phyloP scores from a whole-genome alignment of 805 yeast species.

The Wickerhamomyces sydowiorum region DNA sequence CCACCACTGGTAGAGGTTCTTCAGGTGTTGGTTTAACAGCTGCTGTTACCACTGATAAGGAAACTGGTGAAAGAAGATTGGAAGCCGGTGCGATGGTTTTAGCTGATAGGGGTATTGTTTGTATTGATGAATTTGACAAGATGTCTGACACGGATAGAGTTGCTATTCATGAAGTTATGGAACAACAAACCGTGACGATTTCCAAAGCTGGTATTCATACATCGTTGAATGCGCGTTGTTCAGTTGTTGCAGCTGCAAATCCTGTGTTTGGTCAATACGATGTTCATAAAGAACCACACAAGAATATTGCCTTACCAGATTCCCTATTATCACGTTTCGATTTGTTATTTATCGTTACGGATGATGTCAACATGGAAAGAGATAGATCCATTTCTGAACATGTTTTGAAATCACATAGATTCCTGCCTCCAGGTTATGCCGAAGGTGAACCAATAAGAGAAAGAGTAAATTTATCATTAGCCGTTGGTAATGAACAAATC shows the following conservation, averaged over 20 bases:
- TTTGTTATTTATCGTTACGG: conserved; percentile 90
- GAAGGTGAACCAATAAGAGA: conserved; percentile 96
- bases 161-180: conserved; percentile 99
- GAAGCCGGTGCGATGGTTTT: conserved; percentile 99
- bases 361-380: conserved; percentile 79
- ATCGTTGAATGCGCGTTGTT: conserved; percentile 91
- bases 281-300: conserved; percentile 91
- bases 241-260: conserved; percentile 96
- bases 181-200: conserved; percentile 96
- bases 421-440: conserved; percentile 75
- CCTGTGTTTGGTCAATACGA: conserved; percentile 97
- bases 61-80: conserved; percentile 92
- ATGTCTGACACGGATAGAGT: conserved; percentile 97
- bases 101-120: conserved; percentile 95
- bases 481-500: conserved; percentile 67
- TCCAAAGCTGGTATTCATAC: conserved; percentile 99
- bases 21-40: conserved; percentile 99
- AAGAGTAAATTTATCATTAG: conserved; percentile 57
- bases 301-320: conserved; percentile 95
- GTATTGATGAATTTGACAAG: conserved; percentile 98
- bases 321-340: conserved; percentile 95
- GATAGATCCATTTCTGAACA: conserved; percentile 91
- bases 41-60: conserved; percentile 93
- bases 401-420: conserved; percentile 90
- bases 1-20: conserved; percentile 99